A percentile compares a stretch with the other conserved stretches of the same genome.
Evolutionary conservation across 768 basidiomycete species (phyloP).

Genomic region (Amanita pallidorosea): DNA sequence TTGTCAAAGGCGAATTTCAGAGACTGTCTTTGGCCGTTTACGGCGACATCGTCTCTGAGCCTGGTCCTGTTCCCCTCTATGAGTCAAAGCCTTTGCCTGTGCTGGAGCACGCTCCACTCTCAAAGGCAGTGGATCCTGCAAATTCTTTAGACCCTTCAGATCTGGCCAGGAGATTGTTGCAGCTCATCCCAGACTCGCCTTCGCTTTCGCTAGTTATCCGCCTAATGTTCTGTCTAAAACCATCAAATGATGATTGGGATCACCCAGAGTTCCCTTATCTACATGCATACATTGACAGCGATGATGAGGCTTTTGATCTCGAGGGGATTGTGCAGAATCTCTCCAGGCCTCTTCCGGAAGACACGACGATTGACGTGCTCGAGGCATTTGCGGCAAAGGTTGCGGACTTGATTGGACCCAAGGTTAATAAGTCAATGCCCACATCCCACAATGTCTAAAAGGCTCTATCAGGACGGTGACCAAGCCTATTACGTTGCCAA

Average conservation of each 20-base stretch:
- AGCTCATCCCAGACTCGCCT: constrained; percentile 51
- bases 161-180: constrained; percentile 52
- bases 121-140: constrained; percentile 48
- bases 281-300: constrained; percentile 47
- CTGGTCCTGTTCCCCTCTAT: constrained; percentile 25
- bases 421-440: constrained; percentile 29
- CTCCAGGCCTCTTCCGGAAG: constrained; percentile 50
- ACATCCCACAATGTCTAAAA: not conserved
- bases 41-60: constrained; percentile 43
- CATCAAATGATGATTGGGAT: constrained; percentile 73
- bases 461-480: constrained; percentile 29
- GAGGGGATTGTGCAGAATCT: constrained; percentile 43
- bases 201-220: constrained; percentile 54
- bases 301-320: constrained; percentile 42
- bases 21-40: constrained; percentile 56
- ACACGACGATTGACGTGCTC: constrained; percentile 37
- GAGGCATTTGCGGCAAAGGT: constrained; percentile 46
- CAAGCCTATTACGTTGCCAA: constrained; percentile 54
- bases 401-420: constrained; percentile 41
- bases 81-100: constrained; percentile 28
- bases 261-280: constrained; percentile 61
- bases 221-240: constrained; percentile 74
- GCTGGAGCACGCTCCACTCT: constrained; percentile 26
- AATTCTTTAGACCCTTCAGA: constrained; percentile 46
- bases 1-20: constrained; percentile 67